Evolutionary conservation across 1,284 basidiomycete genomes (phyloP), one percentile per base, ranked within the genome.

Genomic region (Phenoliferia sp.): DNA sequence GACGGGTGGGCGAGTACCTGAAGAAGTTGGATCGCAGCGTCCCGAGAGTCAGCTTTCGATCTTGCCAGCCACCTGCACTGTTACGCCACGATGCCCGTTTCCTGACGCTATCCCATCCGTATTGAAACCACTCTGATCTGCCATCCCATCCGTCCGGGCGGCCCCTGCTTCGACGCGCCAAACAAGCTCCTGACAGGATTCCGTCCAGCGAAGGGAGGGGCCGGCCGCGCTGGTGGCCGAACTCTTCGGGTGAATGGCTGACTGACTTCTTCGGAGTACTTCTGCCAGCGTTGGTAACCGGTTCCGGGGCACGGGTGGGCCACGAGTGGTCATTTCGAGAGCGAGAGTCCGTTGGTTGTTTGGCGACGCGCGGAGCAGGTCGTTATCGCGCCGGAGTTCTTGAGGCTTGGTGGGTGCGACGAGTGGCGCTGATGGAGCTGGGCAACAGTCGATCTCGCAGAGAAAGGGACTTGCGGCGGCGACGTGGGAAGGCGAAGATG

Each of bases 1-100:
- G 54, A 98, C 92, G 15, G 95, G 95, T 0, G 95, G 91, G 69
- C 90, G 83, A 16, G 95, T 98, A 31, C 75, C 73, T 66, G 74
- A 69, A 2, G 17, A 3, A 3, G 26, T 17, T 39, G 61, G 3
- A 19, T 28, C 35, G 39, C 12, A 4, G n/a, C n/a, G n/a, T n/a
- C n/a, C n/a, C n/a, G 7, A 2, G 33, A 17, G 64, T 32, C 50
- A 50, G 59, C 35, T 55, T 17, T 7, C 1, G 26, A 36, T 9
- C 33, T 9, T 12, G 26, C 9, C 36, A 26, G 5, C 55, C 7
- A 19, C 56, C 56, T 5, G 6, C 56, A 22, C n/a, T 9, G 6
- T 4, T 58, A 19, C 9, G 5, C 32, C 19, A 22, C 6, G 12
- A 15, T n/a, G 33, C 26, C 48, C 2, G 4, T 32, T 22, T 31